A percentile compares a stretch with the other conserved stretches of the same genome.
Conservation (phyloP, 805 yeast species). For the Torulaspora microellipsoides region DNA sequence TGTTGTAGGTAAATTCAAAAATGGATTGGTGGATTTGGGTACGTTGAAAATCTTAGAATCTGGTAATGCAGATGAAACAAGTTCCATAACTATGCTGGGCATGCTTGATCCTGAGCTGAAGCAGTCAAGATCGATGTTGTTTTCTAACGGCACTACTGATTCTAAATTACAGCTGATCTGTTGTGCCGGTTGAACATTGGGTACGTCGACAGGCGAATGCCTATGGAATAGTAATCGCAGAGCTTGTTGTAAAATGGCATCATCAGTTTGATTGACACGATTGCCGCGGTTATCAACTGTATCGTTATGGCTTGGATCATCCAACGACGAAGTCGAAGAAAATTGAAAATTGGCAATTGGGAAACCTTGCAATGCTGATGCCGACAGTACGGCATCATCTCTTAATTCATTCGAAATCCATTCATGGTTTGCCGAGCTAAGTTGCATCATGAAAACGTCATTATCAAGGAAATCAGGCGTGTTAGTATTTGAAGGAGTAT, state of each 20-base stretch:
- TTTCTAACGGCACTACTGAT: slow-evolving; percentile 2
- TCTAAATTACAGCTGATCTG: background rate
- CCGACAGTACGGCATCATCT: slow-evolving; percentile 69
- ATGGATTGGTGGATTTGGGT: slow-evolving; percentile 14
- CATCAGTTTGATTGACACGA: background rate
- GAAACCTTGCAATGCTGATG: slow-evolving; percentile 51
- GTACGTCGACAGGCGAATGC: background rate
- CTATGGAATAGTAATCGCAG: slow-evolving; percentile 7
- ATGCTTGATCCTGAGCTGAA: slow-evolving; percentile 15
- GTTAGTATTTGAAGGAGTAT: background rate
- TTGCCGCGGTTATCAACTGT: slow-evolving; percentile 27
- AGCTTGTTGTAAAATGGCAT: slow-evolving; percentile 6
- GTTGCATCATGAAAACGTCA: slow-evolving; percentile 9
- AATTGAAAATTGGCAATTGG: slow-evolving; percentile 10
- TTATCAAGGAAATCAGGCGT: slow-evolving; percentile 4
- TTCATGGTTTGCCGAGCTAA: slow-evolving; percentile 41
- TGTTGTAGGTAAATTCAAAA: slow-evolving; percentile 48
- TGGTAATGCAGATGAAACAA: slow-evolving; percentile 17
- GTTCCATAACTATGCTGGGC: slow-evolving; percentile 24
- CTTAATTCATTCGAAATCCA: slow-evolving; percentile 69
- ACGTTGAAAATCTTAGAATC: slow-evolving; percentile 15
- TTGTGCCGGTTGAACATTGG: background rate
- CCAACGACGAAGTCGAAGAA: slow-evolving; percentile 2
- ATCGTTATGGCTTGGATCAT: slow-evolving; percentile 16
- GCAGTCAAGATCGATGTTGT: slow-evolving; percentile 6